Percentiles rank a stretch among this genome's conserved stretches.
Conservation (phyloP, 768 basidiomycete species). For the Leccinum uliginosum region DNA sequence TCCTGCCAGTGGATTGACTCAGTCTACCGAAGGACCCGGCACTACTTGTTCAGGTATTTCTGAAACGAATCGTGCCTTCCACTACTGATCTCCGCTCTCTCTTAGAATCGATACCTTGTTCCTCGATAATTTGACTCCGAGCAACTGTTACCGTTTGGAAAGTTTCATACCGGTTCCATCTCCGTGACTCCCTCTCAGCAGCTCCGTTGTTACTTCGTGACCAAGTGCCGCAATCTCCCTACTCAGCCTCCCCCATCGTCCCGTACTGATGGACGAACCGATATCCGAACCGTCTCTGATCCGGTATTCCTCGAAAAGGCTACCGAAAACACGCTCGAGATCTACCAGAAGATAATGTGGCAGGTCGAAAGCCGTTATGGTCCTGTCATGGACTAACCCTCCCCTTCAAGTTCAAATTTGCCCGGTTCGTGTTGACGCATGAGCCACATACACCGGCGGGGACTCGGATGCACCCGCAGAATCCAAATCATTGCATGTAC, state of each 20-base stretch:
- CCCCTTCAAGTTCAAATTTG: no score
- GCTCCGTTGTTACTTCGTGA: conserved; percentile 95
- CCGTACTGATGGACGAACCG: conserved; percentile 58
- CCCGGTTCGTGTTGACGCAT: no score
- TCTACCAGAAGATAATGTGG: conserved; percentile 87
- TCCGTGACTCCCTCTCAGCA: conserved; percentile 86
- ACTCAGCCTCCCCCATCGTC: conserved; percentile 38
- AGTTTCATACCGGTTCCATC: conserved; percentile 95
- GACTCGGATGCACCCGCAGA: no score
- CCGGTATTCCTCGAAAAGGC: conserved; percentile 90
- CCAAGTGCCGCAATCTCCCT: conserved; percentile 87
- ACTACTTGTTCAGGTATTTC: conserved; percentile 73
- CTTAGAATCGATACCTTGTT: conserved; percentile 89
- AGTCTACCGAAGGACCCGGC: conserved; percentile 79
- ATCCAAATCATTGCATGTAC: no score
- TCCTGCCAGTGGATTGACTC: conserved; percentile 84
- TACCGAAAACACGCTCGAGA: conserved; percentile 86
- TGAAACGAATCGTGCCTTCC: not conserved
- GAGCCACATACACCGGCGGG: no score
- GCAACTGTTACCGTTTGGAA: conserved; percentile 86
- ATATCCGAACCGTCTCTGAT: conserved; percentile 87
- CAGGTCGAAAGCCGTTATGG: conserved; percentile 82
- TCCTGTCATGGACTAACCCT: conserved; percentile 96
- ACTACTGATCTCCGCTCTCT: conserved; percentile 11
- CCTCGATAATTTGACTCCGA: conserved; percentile 75